Base-by-base conservation (phyloP, 2,329 filamentous ascomycete species). In the Trichocomaceae sp. region DNA sequence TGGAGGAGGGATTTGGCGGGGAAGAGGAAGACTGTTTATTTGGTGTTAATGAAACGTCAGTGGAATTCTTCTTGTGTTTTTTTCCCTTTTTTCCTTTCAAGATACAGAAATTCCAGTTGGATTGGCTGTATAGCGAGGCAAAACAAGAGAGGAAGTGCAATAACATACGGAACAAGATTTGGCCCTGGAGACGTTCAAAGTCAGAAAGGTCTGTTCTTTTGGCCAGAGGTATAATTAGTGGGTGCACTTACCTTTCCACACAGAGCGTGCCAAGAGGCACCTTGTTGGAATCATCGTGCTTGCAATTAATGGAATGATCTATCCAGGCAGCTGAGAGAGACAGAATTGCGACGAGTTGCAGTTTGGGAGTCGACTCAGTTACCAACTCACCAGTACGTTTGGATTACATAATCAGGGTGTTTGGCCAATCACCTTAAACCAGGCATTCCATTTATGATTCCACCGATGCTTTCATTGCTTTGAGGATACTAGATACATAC, bases 181-280 rank as follows among this genome's bases (percentile, higher is more conserved):
- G 85, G 85, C 55, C 84, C 84, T 87, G 63, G 22, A 22, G 15
- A 13, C 15, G 12, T 22, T 42, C 19, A 42, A 5, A 42, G 39
- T 42, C 39, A 42, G 39, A 12, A 22, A 42, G 7, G 9, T 12
- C 3, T 15, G 31, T 7, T 13, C 8, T 2, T 42, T 22, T n/a
- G 19, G 39, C 19, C 8, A 19, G 4, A 42, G 17, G n/a, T 29
- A 29, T 10, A 29, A 29, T 8, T 42, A 9, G 3, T 31, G 19
- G 2, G 19, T 13, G 37, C 12, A 57, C 73, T 62, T 73, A 90
- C 89, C 89, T 80, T 95, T 95, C 89, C 89, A 95, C 66, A 91
- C 85, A 49, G 89, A 93, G 63, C 89, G 85, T 75, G 84, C 84
- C 37, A 87, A 69, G 17, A 88, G 79, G 65, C 77, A 78, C 66